Percentiles rank a stretch among this genome's conserved stretches.
Conservation (phyloP, 345 rosid genomes). For the Populus euphratica region DNA sequence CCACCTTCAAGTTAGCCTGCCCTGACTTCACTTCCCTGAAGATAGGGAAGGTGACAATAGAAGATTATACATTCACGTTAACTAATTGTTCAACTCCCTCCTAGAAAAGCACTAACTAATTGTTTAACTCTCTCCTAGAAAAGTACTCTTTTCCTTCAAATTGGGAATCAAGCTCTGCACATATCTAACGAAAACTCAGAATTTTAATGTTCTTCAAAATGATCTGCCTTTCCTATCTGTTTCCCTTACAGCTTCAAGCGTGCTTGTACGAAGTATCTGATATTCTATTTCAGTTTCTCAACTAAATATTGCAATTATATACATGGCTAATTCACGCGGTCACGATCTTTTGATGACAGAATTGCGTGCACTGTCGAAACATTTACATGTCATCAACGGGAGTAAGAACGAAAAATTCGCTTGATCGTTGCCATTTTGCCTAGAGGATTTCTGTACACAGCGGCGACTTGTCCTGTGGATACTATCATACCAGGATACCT, state of each 20-base stretch:
- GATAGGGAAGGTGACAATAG: not conserved
- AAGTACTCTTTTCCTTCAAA: not conserved
- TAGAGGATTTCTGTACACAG: constrained; percentile 32
- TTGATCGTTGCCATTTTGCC: constrained; percentile 48
- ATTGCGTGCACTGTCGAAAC: not conserved
- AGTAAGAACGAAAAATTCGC: too few species aligned
- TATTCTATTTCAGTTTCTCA: constrained; percentile 2
- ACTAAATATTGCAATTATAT: not conserved
- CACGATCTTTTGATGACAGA: not conserved
- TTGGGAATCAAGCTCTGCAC: not conserved
- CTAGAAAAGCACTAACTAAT: too few species aligned
- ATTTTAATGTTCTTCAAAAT: not conserved
- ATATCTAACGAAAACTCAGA: not conserved
- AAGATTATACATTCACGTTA: not conserved
- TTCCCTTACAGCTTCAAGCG: not conserved
- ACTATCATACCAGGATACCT: constrained; percentile 44
- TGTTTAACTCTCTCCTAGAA: not conserved
- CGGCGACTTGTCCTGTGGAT: constrained; percentile 30
- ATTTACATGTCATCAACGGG: not conserved
- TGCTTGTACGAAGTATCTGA: not conserved
- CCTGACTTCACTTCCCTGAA: not conserved
- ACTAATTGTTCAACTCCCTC: not conserved
- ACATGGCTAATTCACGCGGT: not conserved
- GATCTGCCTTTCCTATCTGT: not conserved
- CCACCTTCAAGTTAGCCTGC: not conserved